phyloP scores from a whole-genome alignment of 768 basidiomycete genomes.

The Lyophyllum shimeji region DNA sequence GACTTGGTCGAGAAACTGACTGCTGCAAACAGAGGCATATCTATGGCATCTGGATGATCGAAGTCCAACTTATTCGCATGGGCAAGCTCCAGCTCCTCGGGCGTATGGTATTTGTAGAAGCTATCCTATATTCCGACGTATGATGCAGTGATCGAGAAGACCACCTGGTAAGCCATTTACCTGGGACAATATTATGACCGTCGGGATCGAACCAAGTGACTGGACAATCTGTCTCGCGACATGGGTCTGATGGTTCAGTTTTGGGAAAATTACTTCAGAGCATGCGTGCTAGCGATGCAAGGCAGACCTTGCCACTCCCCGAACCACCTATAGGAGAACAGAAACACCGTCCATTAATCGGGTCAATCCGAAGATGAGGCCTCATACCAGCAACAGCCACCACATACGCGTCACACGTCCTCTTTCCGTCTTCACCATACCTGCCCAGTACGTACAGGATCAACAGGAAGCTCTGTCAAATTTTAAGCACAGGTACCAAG shows the following conservation, averaged over 20 bases:
- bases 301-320: conserved; percentile 78
- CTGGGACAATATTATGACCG: conserved; percentile 90
- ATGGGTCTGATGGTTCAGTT: conserved; percentile 56
- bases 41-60: conserved; percentile 92
- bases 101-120: conserved; percentile 83
- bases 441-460: conserved; percentile 32
- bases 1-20: conserved; percentile 39
- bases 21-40: conserved; percentile 81
- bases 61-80: conserved; percentile 81
- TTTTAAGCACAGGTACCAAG: conserved; percentile 51
- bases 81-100: conserved; percentile 81
- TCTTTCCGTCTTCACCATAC: conserved; percentile 77
- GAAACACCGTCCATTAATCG: neutral
- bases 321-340: conserved; percentile 59
- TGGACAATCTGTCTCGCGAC: conserved; percentile 82
- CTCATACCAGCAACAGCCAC: conserved; percentile 78
- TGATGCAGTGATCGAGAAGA: neutral
- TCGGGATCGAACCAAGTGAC: conserved; percentile 79
- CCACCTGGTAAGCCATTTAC: conserved; percentile 30
- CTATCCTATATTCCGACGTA: conserved; percentile 63
- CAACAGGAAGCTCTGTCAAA: conserved; percentile 1
- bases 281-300: conserved; percentile 1
- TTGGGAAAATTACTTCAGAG: conserved; percentile 2
- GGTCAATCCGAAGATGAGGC: neutral
- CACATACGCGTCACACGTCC: conserved; percentile 75